phyloP scores from a whole-genome alignment of 805 yeast genomes.

The Debaryomyces tyrocola region DNA sequence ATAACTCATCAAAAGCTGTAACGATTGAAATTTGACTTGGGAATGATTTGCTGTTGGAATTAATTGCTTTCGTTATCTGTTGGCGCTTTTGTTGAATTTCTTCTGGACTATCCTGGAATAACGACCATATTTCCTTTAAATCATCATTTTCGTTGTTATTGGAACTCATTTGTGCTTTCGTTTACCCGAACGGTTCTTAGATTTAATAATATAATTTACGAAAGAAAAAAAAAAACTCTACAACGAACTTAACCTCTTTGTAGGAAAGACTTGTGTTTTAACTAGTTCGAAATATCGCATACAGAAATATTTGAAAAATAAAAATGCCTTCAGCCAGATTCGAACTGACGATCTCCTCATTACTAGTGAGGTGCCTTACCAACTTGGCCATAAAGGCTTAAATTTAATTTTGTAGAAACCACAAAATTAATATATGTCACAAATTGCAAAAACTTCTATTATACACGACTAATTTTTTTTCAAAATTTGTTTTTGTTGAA shows the following conservation, averaged over 20 bases:
- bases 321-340: conserved; percentile 32
- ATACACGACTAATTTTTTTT: not conserved
- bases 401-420: too few relatives aligned
- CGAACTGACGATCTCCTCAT: conserved; percentile 43
- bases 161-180: not conserved
- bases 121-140: conserved; percentile 28
- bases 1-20: conserved; percentile 83
- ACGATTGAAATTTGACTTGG: conserved; percentile 43
- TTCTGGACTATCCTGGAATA: conserved; percentile 29
- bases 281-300: too few relatives aligned
- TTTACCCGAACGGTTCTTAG: too few relatives aligned
- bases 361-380: conserved; percentile 44
- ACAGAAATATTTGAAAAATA: conserved; percentile 4
- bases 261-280: too few relatives aligned
- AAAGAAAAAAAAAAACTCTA: not conserved
- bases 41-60: conserved; percentile 21
- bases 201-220: not conserved
- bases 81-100: conserved; percentile 25
- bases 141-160: conserved; percentile 23
- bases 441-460: not conserved
- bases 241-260: not conserved
- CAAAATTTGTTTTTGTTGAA: not conserved
- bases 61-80: conserved; percentile 18
- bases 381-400: conserved; percentile 37
- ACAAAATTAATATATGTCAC: too few relatives aligned